phyloP scores from a whole-genome alignment of 116 monocot species.

The Thalassia testudinum region DNA sequence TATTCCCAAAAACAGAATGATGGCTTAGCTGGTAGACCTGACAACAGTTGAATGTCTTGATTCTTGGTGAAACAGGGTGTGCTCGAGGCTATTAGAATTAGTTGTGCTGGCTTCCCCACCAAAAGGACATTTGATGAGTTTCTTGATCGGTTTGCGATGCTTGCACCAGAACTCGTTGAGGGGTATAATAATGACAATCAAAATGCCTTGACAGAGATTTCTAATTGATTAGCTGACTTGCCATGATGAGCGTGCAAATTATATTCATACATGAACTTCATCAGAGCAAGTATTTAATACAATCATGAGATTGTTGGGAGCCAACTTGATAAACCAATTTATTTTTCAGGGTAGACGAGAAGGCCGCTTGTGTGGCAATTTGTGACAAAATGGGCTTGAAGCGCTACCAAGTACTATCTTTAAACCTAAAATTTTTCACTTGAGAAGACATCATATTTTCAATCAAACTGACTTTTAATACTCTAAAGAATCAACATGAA shows the following conservation, averaged over 20 bases:
- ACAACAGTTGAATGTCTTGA: not conserved
- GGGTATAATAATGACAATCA: slow-evolving; percentile 25
- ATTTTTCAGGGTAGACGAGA: slow-evolving; percentile 76
- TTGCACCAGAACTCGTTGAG: slow-evolving; percentile 75
- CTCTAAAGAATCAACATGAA: too few species aligned
- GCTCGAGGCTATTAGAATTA: slow-evolving; percentile 96
- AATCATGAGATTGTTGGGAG: not conserved
- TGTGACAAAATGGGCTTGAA: slow-evolving; percentile 85
- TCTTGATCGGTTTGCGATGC: slow-evolving; percentile 94
- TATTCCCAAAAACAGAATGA: not conserved
- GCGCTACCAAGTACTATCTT: slow-evolving; percentile 62
- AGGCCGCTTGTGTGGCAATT: slow-evolving; percentile 67
- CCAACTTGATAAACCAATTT: too few species aligned
- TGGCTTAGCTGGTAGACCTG: not conserved
- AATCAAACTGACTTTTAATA: too few species aligned
- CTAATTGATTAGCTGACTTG: not conserved
- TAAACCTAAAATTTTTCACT: not conserved
- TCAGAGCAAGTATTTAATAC: not conserved
- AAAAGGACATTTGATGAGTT: slow-evolving; percentile 97
- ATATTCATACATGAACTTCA: not conserved
- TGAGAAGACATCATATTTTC: too few species aligned
- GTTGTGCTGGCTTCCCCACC: slow-evolving; percentile 99
- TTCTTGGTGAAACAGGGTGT: slow-evolving; percentile 51
- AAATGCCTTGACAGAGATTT: not conserved
- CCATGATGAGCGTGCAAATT: not conserved